Conservation (phyloP, 2,329 filamentous ascomycete genomes). For the Tolypocladium nubicola region DNA sequence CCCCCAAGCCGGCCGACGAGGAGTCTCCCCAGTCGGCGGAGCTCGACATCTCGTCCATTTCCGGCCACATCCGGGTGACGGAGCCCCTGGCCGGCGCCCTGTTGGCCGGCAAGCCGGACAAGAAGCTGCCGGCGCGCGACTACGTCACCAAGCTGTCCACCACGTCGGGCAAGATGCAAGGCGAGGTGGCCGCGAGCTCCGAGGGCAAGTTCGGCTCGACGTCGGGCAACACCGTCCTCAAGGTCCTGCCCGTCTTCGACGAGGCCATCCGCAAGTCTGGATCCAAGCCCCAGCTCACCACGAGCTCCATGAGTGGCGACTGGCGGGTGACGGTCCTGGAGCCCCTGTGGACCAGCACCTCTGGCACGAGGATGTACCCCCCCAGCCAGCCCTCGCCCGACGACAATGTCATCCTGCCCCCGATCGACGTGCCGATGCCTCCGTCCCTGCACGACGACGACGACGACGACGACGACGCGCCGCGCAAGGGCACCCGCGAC, state of each 20-base stretch:
- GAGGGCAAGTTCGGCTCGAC: conserved; percentile 23
- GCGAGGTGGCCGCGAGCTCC: conserved; percentile 27
- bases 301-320: conserved; percentile 32
- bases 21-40: conserved; percentile 25
- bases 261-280: conserved; percentile 10
- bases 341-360: conserved; percentile 27
- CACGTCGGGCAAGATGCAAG: conserved; percentile 31
- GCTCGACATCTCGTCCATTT: conserved; percentile 30
- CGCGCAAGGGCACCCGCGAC: conserved; percentile 7
- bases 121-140: conserved; percentile 31
- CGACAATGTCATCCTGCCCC: neutral
- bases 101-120: conserved; percentile 8
- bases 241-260: conserved; percentile 31
- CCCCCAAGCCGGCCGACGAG: conserved; percentile 26
- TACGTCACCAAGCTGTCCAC: conserved; percentile 34
- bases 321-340: conserved; percentile 29
- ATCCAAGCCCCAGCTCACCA: conserved; percentile 22
- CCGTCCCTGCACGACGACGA: neutral
- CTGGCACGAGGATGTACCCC: neutral
- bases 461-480: neutral
- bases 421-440: neutral
- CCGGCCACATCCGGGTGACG: conserved; percentile 29
- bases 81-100: conserved; percentile 25
- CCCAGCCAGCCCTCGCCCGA: neutral
- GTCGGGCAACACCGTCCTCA: conserved; percentile 29